A percentile compares a stretch with the other conserved stretches of the same genome.
phyloP scores from a whole-genome alignment of 169 alveolate species.

The Eimeria tenella region DNA sequence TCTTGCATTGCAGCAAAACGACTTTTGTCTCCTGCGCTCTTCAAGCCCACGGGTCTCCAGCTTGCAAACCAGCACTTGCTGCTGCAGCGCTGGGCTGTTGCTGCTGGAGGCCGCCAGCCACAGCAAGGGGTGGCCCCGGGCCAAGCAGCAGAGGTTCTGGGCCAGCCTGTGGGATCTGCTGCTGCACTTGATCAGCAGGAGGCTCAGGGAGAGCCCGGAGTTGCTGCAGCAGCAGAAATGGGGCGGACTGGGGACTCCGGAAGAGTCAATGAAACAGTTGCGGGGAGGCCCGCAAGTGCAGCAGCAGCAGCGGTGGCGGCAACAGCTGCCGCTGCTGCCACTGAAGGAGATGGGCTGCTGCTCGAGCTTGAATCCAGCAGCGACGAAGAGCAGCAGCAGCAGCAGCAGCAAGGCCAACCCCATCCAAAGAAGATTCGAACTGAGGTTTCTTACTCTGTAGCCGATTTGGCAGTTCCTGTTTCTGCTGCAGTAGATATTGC shows the following conservation, averaged over 20 bases:
- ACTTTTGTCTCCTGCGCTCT: slow-evolving; percentile 34
- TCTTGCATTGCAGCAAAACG: slow-evolving; percentile 27
- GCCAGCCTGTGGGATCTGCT: not conserved
- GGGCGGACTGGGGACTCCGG: not conserved
- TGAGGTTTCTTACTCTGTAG: not conserved
- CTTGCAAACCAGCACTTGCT: not conserved
- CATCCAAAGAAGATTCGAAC: not conserved
- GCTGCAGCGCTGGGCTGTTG: slow-evolving; percentile 23
- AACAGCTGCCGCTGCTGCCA: slow-evolving; percentile 10
- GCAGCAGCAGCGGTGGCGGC: slow-evolving; percentile 55
- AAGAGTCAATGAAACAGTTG: too few species aligned
- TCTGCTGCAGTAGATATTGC: not conserved
- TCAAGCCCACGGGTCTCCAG: slow-evolving; percentile 25
- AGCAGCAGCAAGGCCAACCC: not conserved
- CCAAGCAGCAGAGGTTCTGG: too few species aligned
- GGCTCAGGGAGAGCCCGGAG: not conserved
- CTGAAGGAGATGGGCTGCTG: not conserved
- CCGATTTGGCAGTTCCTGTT: not conserved
- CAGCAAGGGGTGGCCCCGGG: too few species aligned
- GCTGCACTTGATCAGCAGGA: not conserved
- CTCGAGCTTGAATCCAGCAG: not conserved
- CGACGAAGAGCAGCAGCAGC: not conserved
- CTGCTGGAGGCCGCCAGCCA: not conserved
- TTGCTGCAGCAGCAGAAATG: not conserved
- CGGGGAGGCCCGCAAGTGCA: not conserved